Base-by-base conservation (phyloP, 78 protist species). In the Anaeramoeba flamelloides region DNA sequence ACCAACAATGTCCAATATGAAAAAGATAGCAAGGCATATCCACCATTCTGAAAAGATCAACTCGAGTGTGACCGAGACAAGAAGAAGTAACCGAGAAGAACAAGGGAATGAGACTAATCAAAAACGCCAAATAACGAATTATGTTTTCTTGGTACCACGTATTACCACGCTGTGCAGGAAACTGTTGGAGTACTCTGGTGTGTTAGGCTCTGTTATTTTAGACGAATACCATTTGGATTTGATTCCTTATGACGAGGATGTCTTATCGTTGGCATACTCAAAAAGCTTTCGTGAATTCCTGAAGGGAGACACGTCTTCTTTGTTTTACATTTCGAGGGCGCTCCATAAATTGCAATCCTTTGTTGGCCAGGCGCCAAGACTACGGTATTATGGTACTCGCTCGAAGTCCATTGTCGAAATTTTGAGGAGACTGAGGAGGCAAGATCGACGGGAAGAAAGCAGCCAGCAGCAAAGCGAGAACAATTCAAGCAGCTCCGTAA, bases 181-280 rank as follows among this genome's bases (percentile, higher is more conserved):
- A 3, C 81, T 89, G 22, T 86, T 92, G 32, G 91, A 88, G 34
- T 93, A 91, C 32, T 83, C 41, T 41, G 96, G 94, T 34, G 92
- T 89, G 1, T 75, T 41, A 38, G 83, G 79, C 41, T 77, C 40
- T 3, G 53, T 89, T 30, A 1, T 17, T 8, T 33, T 87, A 26
- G 76, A 74, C 2, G 87, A 86, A 64, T 39, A 80, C 38, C 82
- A 82, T 1, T 32, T 92, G 3, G 93, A 89, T 41, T 36, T 94
- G 4, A 30, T 94, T 17, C 94, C 95, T 0, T 74, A 88, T 39
- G 96, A 93, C 33, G 82, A 83, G 40, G 98, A 94, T 74, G 80
- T 93, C 22, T 80, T 94, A 3, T 87, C 94, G 33, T 36, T 94
- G 69, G 96, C 92, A 38, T 30, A 84, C 22, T 74, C 78, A 1